Evolutionary conservation across 345 rosid genomes (phyloP).

Genomic region (Aquilaria sinensis): DNA sequence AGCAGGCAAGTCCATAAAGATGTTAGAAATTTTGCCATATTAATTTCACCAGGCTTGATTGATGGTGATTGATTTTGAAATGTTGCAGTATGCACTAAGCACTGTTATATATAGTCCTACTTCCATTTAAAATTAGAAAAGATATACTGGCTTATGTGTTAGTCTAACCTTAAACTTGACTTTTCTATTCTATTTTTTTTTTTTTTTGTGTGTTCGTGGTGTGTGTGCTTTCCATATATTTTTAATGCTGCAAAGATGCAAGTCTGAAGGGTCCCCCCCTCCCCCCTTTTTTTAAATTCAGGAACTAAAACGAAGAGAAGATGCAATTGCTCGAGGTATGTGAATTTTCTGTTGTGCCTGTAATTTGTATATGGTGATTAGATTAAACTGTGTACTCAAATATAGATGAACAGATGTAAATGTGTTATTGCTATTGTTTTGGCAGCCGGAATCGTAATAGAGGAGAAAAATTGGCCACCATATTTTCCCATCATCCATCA

Average conservation of each 20-base stretch:
- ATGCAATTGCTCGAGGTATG: constrained; percentile 62
- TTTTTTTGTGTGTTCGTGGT: background rate
- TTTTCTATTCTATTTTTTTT: background rate
- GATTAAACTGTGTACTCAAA: constrained; percentile 7
- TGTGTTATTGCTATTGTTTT: constrained; percentile 19
- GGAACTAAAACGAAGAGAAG: constrained; percentile 90
- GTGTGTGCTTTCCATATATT: too few species aligned
- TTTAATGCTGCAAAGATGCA: constrained; percentile 3
- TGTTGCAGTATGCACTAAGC: background rate
- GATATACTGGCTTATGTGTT: background rate
- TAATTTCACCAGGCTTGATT: background rate
- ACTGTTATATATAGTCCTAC: background rate
- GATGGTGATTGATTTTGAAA: background rate
- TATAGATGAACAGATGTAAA: constrained; percentile 8
- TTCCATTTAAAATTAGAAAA: background rate
- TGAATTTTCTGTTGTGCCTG: background rate
- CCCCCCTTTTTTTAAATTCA: constrained; percentile 21
- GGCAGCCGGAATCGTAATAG: constrained; percentile 90
- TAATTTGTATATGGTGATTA: constrained; percentile 1
- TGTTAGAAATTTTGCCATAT: background rate
- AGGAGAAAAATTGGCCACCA: constrained; percentile 97
- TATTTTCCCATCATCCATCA: constrained; percentile 92
- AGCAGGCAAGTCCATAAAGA: constrained; percentile 51
- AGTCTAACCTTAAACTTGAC: background rate
- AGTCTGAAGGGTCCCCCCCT: background rate